Percentiles rank a stretch among this genome's conserved stretches.
These are phyloP conservation scores for Metschnikowia rubicola DNA, from an alignment of 805 yeast species.

Conservation along the genomic window DNA sequence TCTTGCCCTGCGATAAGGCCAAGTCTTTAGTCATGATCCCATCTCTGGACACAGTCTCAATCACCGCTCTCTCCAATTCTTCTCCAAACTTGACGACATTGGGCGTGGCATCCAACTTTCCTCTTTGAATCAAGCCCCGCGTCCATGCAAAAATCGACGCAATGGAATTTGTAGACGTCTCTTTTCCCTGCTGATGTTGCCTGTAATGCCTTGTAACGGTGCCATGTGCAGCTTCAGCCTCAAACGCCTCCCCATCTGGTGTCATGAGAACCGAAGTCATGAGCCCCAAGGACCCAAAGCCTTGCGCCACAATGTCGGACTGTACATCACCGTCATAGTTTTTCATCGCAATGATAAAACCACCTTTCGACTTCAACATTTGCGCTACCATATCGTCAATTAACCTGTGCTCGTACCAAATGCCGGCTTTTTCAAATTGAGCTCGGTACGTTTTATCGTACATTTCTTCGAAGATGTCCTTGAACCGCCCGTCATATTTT, in stretches of 20 bases:
- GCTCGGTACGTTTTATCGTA: constrained; percentile 56
- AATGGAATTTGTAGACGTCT: constrained; percentile 80
- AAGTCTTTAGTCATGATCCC: constrained; percentile 81
- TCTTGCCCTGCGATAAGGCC: constrained; percentile 66
- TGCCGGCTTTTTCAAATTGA: constrained; percentile 56
- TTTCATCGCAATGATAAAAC: constrained; percentile 75
- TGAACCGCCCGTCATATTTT: constrained; percentile 79
- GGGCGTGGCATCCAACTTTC: constrained; percentile 68
- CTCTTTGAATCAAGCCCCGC: constrained; percentile 81
- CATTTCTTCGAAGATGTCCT: constrained; percentile 70
- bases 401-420: constrained; percentile 76
- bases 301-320: constrained; percentile 83
- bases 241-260: constrained; percentile 84
- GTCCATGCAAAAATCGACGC: constrained; percentile 87
- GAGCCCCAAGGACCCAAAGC: constrained; percentile 78
- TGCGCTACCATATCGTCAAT: constrained; percentile 90
- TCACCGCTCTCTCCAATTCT: constrained; percentile 59
- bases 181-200: constrained; percentile 77
- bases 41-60: constrained; percentile 70
- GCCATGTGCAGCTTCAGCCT: constrained; percentile 85
- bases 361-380: constrained; percentile 82
- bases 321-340: constrained; percentile 87
- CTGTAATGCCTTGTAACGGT: constrained; percentile 85
- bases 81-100: constrained; percentile 68
- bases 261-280: constrained; percentile 83